phyloP scores from a whole-genome alignment of 2,329 filamentous ascomycete species.

The Lasiodiplodia hormozganensis region DNA sequence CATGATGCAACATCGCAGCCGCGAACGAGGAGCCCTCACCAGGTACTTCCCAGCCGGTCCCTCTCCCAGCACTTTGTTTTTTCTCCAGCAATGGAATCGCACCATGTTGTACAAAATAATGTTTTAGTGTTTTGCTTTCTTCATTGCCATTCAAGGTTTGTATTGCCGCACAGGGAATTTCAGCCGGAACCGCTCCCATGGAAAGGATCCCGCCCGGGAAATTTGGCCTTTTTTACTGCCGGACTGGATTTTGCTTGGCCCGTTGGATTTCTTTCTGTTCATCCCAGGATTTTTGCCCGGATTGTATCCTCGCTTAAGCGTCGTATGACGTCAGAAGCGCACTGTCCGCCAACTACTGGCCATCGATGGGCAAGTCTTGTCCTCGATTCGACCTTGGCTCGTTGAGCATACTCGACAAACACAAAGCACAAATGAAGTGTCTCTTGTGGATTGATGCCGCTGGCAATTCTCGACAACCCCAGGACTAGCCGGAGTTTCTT shows the following conservation, averaged over 20 bases:
- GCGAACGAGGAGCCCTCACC: constrained; percentile 47
- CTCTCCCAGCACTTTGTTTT: constrained; percentile 36
- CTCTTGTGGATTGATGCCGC: background rate
- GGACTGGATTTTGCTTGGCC: constrained; percentile 19
- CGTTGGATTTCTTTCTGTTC: constrained; percentile 11
- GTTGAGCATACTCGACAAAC: constrained; percentile 3
- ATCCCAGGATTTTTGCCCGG: constrained; percentile 14
- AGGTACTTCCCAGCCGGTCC: constrained; percentile 51
- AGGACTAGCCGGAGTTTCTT: constrained; percentile 6
- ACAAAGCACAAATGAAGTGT: constrained; percentile 7
- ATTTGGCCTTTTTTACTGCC: background rate
- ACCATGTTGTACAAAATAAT: constrained; percentile 33
- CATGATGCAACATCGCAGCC: constrained; percentile 53
- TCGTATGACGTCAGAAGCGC: constrained; percentile 25
- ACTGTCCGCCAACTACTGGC: constrained; percentile 7
- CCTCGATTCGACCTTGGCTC: constrained; percentile 13
- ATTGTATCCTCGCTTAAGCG: constrained; percentile 29
- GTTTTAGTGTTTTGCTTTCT: constrained; percentile 31
- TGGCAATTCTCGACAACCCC: constrained; percentile 10
- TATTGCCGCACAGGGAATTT: constrained; percentile 30
- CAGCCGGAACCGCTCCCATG: background rate
- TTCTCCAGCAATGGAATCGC: constrained; percentile 33
- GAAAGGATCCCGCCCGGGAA: constrained; percentile 4
- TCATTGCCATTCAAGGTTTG: constrained; percentile 29
- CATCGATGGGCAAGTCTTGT: background rate